phyloP scores from a whole-genome alignment of 257 asterid species.

The Cinchona pubescens region DNA sequence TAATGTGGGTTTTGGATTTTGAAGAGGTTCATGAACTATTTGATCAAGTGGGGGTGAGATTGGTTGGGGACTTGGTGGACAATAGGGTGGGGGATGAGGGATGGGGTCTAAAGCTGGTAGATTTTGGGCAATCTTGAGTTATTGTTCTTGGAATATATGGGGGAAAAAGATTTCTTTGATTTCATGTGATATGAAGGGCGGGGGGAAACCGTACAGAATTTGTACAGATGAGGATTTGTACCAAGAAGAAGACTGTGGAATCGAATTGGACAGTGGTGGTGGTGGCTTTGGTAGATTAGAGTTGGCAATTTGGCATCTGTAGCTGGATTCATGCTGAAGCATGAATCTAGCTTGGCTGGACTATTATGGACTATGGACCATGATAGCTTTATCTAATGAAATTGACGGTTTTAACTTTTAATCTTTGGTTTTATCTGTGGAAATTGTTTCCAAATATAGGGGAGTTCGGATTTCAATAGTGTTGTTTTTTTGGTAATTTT shows the following conservation, averaged over 20 bases:
- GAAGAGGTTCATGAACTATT: background rate
- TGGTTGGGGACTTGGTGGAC: no score
- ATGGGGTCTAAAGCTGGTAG: background rate
- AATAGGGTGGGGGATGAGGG: background rate
- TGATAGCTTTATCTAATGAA: background rate
- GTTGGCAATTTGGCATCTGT: background rate
- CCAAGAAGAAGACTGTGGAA: background rate
- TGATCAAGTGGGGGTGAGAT: no score
- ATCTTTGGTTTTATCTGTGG: background rate
- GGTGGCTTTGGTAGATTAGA: background rate
- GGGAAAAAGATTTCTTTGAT: background rate
- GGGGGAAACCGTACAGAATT: background rate
- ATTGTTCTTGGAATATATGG: background rate
- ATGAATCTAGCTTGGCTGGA: background rate
- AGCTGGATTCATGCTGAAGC: background rate
- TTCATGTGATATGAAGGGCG: background rate
- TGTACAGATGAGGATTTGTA: background rate
- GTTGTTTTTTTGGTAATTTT: no score
- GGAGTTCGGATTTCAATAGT: background rate
- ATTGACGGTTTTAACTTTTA: background rate
- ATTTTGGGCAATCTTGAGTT: background rate
- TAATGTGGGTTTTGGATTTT: background rate
- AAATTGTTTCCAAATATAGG: background rate
- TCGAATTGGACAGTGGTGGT: background rate
- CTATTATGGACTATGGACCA: background rate